These are phyloP conservation scores for Aspergillus egyptiacus DNA, from an alignment of 495 filamentous ascomycete species.

Conservation along the genomic window DNA sequence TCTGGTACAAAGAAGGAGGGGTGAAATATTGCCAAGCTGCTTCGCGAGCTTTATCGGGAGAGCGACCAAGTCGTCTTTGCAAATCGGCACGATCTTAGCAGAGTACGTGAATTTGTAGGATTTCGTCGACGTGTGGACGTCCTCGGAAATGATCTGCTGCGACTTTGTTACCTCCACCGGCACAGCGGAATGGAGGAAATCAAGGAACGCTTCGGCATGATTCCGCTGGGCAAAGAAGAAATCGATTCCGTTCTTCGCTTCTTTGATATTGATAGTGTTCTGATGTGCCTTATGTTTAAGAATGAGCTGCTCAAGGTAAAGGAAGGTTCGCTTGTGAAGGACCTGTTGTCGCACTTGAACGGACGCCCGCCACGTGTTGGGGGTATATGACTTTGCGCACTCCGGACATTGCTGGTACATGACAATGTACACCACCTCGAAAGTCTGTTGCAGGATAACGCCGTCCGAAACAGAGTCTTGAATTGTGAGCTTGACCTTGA, in stretches of 20 bases:
- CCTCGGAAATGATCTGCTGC: slow-evolving; percentile 86
- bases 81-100: slow-evolving; percentile 80
- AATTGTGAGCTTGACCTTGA: slow-evolving; percentile 89
- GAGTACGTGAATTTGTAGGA: slow-evolving; percentile 91
- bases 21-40: slow-evolving; percentile 76
- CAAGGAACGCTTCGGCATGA: slow-evolving; percentile 85
- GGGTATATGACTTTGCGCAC: slow-evolving; percentile 73
- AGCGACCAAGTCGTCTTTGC: slow-evolving; percentile 92
- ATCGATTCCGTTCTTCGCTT: slow-evolving; percentile 87
- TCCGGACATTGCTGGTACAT: slow-evolving; percentile 77
- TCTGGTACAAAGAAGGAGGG: slow-evolving; percentile 76
- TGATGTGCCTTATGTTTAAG: slow-evolving; percentile 87
- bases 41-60: slow-evolving; percentile 86
- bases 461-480: slow-evolving; percentile 69
- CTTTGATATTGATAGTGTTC: slow-evolving; percentile 95
- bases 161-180: slow-evolving; percentile 78
- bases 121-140: slow-evolving; percentile 83
- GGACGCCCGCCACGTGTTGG: slow-evolving; percentile 79
- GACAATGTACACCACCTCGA: slow-evolving; percentile 89
- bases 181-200: slow-evolving; percentile 77
- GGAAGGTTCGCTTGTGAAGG: slow-evolving; percentile 92
- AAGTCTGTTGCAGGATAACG: slow-evolving; percentile 83
- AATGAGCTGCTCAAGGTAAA: slow-evolving; percentile 94
- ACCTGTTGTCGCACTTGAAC: slow-evolving; percentile 97
- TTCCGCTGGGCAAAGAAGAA: slow-evolving; percentile 89